A percentile compares a stretch with the other conserved stretches of the same genome.
phyloP scores from a whole-genome alignment of 148 eudicot genomes.

The Vaccinium myrtillus region DNA sequence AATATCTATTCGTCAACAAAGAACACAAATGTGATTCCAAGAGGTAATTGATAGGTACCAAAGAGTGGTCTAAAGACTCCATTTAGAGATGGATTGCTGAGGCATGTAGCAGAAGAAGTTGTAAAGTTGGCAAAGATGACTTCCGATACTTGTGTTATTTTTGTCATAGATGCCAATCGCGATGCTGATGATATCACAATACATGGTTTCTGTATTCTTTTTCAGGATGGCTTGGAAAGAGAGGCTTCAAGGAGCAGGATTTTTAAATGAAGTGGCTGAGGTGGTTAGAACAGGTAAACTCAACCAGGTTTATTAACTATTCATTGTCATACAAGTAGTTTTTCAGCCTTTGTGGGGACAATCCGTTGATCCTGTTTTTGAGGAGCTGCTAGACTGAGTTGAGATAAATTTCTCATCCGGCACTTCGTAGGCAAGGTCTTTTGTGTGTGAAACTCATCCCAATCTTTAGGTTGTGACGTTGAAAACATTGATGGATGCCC shows the following conservation, averaged over 20 bases:
- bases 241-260: constrained; percentile 92
- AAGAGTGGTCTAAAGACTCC: constrained; percentile 87
- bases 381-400: constrained; percentile 79
- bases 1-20: neutral
- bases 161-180: neutral
- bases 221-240: constrained; percentile 91
- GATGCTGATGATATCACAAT: neutral
- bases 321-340: neutral
- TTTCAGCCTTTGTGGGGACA: constrained; percentile 48
- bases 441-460: neutral
- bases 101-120: constrained; percentile 86
- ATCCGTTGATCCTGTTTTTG: constrained; percentile 83
- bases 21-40: constrained; percentile 10
- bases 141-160: constrained; percentile 1
- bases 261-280: constrained; percentile 88
- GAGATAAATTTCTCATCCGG: neutral
- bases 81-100: constrained; percentile 89
- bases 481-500: neutral
- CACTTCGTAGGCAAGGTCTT: neutral
- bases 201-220: neutral
- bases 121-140: constrained; percentile 78
- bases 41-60: constrained; percentile 60
- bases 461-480: neutral
- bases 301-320: neutral
- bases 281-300: constrained; percentile 86